phyloP scores from a whole-genome alignment of 257 asterid species.

The Scutellaria galericulata region DNA sequence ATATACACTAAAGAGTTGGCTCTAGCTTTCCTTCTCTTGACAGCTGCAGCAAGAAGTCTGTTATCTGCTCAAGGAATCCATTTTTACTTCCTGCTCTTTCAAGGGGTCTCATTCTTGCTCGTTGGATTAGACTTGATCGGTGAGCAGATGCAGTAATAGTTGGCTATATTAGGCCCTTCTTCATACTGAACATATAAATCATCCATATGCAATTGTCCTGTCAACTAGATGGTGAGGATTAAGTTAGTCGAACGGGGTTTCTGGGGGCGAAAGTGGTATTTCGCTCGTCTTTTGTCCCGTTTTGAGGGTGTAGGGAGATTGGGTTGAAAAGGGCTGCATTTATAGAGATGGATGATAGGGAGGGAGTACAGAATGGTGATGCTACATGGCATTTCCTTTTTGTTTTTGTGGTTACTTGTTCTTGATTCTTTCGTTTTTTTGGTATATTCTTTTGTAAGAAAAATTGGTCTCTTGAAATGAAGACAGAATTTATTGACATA shows the following conservation, averaged over 20 bases:
- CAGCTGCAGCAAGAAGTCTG: slow-evolving; percentile 80
- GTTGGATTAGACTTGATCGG: slow-evolving; percentile 94
- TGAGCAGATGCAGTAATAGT: slow-evolving; percentile 64
- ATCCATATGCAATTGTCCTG: not conserved
- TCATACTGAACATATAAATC: slow-evolving; percentile 1
- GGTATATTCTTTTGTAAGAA: slow-evolving; percentile 49
- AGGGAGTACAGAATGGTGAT: slow-evolving; percentile 32
- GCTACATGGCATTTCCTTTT: slow-evolving; percentile 29
- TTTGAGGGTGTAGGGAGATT: not conserved
- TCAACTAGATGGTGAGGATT: no score
- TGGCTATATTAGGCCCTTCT: not conserved
- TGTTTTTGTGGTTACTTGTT: slow-evolving; percentile 28
- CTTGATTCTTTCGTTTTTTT: slow-evolving; percentile 42
- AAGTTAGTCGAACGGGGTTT: not conserved
- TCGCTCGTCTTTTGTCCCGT: not conserved
- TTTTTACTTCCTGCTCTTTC: slow-evolving; percentile 89
- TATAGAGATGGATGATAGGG: not conserved
- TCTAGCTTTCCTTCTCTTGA: slow-evolving; percentile 74
- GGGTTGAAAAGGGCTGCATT: slow-evolving; percentile 14
- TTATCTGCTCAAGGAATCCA: slow-evolving; percentile 96
- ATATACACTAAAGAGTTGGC: slow-evolving; percentile 80
- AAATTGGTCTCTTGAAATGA: slow-evolving; percentile 25
- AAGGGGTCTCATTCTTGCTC: slow-evolving; percentile 84
- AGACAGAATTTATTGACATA: slow-evolving; percentile 24
- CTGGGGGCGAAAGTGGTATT: not conserved